Conservation (phyloP, 2,329 filamentous ascomycete genomes). For the Sclerotinia glacialis region DNA sequence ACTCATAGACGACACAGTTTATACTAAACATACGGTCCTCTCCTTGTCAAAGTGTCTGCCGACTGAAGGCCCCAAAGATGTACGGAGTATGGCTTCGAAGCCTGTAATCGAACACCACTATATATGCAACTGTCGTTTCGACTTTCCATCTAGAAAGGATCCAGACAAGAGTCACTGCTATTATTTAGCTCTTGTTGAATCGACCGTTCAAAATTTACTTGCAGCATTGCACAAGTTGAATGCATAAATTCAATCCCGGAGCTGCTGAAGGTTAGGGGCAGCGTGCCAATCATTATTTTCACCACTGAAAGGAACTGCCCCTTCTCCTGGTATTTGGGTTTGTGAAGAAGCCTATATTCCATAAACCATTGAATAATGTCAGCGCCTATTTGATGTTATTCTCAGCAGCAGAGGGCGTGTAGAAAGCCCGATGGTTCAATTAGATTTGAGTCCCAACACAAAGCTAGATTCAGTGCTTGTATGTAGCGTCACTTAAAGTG, state of each 20-base stretch:
- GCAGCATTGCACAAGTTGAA: not conserved
- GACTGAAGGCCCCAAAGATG: not conserved
- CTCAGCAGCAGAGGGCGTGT: not conserved
- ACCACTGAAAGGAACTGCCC: not conserved
- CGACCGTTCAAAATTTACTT: not conserved
- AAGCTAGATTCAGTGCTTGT: not conserved
- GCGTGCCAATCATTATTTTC: not conserved
- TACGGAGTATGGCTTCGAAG: not conserved
- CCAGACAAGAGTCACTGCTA: not conserved
- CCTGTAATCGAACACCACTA: not conserved
- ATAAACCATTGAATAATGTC: too few species aligned
- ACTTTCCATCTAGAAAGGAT: not conserved
- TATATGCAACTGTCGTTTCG: not conserved
- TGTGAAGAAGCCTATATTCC: too few species aligned
- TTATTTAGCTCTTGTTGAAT: not conserved
- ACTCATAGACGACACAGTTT: not conserved
- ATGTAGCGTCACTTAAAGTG: not conserved
- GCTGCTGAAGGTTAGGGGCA: not conserved
- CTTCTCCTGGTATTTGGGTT: too few species aligned
- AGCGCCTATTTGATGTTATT: not conserved
- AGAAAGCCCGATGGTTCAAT: not conserved
- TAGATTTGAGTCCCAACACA: not conserved
- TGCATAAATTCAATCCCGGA: not conserved
- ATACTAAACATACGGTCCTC: not conserved
- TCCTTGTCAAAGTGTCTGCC: not conserved